Percentiles rank a stretch among this genome's conserved stretches.
These are phyloP conservation scores for Arthrobotrys entomopaga DNA, from an alignment of 2,329 filamentous ascomycete genomes.

Conservation along the genomic window DNA sequence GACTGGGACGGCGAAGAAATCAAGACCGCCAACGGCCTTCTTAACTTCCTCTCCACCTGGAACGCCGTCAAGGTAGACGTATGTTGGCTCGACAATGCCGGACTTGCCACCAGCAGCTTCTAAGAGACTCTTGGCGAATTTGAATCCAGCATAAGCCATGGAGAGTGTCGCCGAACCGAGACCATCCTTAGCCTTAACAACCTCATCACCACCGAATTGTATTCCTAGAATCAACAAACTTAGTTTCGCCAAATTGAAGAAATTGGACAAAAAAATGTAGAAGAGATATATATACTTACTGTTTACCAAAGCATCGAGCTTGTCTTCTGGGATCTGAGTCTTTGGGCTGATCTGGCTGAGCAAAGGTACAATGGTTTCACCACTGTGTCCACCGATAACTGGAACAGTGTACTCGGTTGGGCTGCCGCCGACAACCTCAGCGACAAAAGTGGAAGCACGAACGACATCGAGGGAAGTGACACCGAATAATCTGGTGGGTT, in stretches of 20 bases:
- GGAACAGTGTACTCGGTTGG: conserved; percentile 85
- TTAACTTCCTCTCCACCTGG: conserved; percentile 84
- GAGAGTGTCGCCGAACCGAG: conserved; percentile 89
- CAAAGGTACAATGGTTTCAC: conserved; percentile 96
- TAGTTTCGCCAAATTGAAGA: conserved; percentile 72
- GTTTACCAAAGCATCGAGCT: conserved; percentile 89
- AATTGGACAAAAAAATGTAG: not conserved
- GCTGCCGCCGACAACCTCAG: conserved; percentile 83
- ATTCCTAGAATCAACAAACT: conserved; percentile 72
- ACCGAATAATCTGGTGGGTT: conserved; percentile 95
- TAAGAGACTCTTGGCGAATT: conserved; percentile 93
- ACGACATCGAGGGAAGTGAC: conserved; percentile 99
- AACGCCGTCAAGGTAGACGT: conserved; percentile 91
- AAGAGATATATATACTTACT: conserved; percentile 66
- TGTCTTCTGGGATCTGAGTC: conserved; percentile 84
- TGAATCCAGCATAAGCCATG: conserved; percentile 93
- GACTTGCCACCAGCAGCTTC: conserved; percentile 84
- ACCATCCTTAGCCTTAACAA: conserved; percentile 93
- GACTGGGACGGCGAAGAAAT: conserved; percentile 96
- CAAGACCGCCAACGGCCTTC: conserved; percentile 79
- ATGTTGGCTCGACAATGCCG: conserved; percentile 93
- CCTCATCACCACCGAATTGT: conserved; percentile 97
- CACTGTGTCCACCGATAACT: conserved; percentile 96
- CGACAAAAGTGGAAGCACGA: conserved; percentile 95
- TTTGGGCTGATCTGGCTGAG: conserved; percentile 89